These are phyloP conservation scores for Lablab purpureus DNA, from an alignment of 306 rosid species.

Conservation along the genomic window DNA sequence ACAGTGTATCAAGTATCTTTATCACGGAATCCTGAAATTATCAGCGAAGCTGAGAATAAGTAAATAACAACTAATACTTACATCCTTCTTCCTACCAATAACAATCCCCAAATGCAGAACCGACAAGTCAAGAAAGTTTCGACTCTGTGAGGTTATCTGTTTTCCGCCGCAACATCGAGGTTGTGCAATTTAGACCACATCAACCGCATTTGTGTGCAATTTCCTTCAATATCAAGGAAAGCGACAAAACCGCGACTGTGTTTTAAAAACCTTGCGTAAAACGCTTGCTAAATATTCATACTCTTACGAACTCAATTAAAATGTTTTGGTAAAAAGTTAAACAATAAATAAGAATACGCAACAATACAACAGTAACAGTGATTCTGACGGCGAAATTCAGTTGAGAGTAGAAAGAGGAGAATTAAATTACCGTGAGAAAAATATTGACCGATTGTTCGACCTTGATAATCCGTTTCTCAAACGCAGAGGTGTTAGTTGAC, in stretches of 20 bases:
- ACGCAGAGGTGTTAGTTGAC: constrained; percentile 46
- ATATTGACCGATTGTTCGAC: constrained; percentile 81
- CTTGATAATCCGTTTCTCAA: constrained; percentile 71
- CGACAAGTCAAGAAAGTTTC: background rate
- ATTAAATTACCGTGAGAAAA: constrained; percentile 75
- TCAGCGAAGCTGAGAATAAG: constrained; percentile 34
- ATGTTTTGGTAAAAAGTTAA: background rate
- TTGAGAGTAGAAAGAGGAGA: background rate
- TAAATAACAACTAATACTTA: background rate
- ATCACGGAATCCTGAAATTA: constrained; percentile 89
- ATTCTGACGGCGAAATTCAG: background rate
- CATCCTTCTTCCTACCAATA: background rate
- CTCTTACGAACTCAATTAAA: background rate
- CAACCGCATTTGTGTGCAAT: background rate
- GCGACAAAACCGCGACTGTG: background rate
- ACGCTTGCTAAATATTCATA: background rate
- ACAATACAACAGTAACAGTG: background rate
- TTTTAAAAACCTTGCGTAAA: background rate
- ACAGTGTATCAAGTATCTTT: constrained; percentile 79
- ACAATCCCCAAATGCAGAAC: background rate
- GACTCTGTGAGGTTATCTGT: background rate
- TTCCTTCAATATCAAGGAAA: background rate
- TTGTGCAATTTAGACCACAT: background rate
- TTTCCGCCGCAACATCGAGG: background rate
- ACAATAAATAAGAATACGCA: background rate